Percentiles rank a stretch among this genome's conserved stretches.
Evolutionary conservation across 148 eudicot genomes (phyloP).

Genomic region (Arctostaphylos glauca): DNA sequence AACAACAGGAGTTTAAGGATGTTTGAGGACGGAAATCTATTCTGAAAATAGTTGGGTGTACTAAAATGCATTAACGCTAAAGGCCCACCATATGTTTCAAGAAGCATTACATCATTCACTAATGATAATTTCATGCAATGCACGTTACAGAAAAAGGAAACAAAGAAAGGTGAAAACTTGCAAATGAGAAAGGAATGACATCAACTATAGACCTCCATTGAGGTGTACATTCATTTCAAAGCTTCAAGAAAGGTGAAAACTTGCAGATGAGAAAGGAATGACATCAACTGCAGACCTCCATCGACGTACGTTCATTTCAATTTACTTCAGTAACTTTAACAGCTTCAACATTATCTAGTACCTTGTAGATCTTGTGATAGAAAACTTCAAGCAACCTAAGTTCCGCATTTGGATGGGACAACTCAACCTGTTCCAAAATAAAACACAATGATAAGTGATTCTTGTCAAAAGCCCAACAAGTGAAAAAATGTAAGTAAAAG

Average conservation of each 20-base stretch:
- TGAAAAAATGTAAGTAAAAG: neutral
- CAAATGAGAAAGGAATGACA: neutral
- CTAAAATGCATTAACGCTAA: neutral
- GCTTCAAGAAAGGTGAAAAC: neutral
- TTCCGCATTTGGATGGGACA: constrained; percentile 29
- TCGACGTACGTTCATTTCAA: neutral
- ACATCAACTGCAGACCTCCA: constrained; percentile 2
- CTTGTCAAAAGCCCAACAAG: neutral
- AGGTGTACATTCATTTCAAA: neutral
- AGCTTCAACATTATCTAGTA: constrained; percentile 9
- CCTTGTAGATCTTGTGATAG: constrained; percentile 39
- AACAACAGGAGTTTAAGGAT: neutral
- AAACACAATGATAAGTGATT: neutral
- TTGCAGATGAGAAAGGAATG: neutral
- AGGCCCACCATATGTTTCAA: neutral
- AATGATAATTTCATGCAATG: neutral
- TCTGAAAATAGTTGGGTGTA: neutral
- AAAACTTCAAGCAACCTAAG: constrained; percentile 35
- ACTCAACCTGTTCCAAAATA: constrained; percentile 26
- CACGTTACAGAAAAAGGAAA: neutral
- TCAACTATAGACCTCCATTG: constrained; percentile 2
- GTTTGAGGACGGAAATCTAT: neutral
- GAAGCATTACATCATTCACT: neutral
- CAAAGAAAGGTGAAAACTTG: neutral
- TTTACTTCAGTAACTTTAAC: neutral